phyloP scores from a whole-genome alignment of 768 basidiomycete genomes.

The Leccinum ochraceum region DNA sequence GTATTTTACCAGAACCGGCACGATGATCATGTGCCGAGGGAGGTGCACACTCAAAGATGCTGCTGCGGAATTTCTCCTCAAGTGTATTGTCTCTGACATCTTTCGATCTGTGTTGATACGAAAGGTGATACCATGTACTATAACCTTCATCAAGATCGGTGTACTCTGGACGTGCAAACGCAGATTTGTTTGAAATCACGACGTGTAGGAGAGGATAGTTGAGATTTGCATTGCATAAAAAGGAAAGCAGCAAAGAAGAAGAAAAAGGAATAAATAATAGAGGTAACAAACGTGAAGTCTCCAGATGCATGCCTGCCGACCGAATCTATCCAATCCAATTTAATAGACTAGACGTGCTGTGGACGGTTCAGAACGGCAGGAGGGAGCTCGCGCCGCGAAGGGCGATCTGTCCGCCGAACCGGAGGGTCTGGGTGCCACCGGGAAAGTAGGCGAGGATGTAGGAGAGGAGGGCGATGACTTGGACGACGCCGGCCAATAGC shows the following conservation, averaged over 20 bases:
- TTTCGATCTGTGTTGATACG: too few relatives aligned
- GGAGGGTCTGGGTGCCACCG: conserved; percentile 78
- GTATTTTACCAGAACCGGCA: background rate
- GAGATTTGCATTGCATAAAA: background rate
- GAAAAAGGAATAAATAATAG: background rate
- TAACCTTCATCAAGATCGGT: too few relatives aligned
- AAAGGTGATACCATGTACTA: too few relatives aligned
- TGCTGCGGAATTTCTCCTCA: too few relatives aligned
- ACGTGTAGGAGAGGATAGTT: too few relatives aligned
- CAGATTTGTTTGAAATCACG: too few relatives aligned
- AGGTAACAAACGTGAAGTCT: background rate
- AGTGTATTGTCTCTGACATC: too few relatives aligned
- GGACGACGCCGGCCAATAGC: conserved; percentile 77
- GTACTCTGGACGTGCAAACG: too few relatives aligned
- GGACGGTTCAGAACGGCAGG: conserved; percentile 62
- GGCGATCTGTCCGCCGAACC: conserved; percentile 77
- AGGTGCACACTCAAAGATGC: too few relatives aligned
- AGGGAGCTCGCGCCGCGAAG: conserved; percentile 83
- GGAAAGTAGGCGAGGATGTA: conserved; percentile 97
- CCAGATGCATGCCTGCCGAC: background rate
- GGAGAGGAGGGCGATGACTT: conserved; percentile 80
- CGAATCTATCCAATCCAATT: background rate
- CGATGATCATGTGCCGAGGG: background rate
- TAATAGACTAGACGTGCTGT: background rate
- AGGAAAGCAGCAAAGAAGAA: background rate